Conservation (phyloP, 2,329 filamentous ascomycete species). For the Fusarium penzigii region DNA sequence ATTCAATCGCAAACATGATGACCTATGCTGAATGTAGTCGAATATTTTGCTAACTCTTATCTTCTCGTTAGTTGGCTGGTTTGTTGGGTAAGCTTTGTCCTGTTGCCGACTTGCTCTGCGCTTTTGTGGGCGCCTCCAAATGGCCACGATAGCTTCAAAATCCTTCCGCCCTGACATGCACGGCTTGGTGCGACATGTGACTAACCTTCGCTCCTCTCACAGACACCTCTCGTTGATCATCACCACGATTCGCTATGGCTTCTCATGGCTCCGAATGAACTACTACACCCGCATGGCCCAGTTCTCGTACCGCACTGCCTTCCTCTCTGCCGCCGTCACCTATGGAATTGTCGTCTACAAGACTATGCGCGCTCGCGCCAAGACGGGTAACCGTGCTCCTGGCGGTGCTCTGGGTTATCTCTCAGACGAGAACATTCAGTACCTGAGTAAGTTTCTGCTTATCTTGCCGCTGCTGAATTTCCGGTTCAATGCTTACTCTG, state of each 20-base stretch:
- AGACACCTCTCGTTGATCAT: slow-evolving; percentile 88
- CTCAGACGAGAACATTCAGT: slow-evolving; percentile 95
- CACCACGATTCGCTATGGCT: slow-evolving; percentile 75
- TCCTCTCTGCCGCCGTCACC: slow-evolving; percentile 83
- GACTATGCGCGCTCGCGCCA: slow-evolving; percentile 83
- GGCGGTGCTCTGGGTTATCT: slow-evolving; percentile 65
- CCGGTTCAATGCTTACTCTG: slow-evolving; percentile 4
- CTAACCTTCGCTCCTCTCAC: slow-evolving; percentile 18
- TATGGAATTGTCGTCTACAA: slow-evolving; percentile 99
- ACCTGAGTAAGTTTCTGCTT: slow-evolving; percentile 70
- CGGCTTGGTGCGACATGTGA: slow-evolving; percentile 2
- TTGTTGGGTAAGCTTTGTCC: slow-evolving; percentile 67
- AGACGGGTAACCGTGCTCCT: slow-evolving; percentile 66
- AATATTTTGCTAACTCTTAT: slow-evolving; percentile 22
- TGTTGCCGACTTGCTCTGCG: slow-evolving; percentile 8
- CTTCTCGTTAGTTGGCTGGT: slow-evolving; percentile 67
- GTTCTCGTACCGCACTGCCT: slow-evolving; percentile 87
- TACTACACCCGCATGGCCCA: slow-evolving; percentile 75
- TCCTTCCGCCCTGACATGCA: background rate
- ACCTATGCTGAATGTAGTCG: slow-evolving; percentile 3
- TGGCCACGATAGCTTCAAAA: slow-evolving; percentile 18
- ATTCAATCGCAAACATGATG: slow-evolving; percentile 6
- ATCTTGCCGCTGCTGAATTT: background rate
- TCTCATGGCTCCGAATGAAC: slow-evolving; percentile 90
- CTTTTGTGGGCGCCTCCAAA: slow-evolving; percentile 9